Evolutionary conservation across 2,329 filamentous ascomycete genomes (phyloP).

Genomic region (Hypoxylon sp.): DNA sequence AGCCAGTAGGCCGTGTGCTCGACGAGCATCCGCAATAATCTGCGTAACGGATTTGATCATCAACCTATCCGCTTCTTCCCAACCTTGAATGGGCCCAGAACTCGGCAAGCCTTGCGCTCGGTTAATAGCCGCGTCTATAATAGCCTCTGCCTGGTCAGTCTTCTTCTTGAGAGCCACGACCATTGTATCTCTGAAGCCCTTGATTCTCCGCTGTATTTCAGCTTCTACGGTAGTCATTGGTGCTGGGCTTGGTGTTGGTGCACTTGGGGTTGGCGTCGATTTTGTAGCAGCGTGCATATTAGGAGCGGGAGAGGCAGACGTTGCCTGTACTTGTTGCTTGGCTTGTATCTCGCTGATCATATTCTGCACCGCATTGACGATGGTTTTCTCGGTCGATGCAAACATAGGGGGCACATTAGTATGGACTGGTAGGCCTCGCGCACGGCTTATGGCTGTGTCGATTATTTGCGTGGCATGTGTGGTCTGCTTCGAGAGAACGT

Average conservation of each 20-base stretch:
- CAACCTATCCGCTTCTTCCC: constrained; percentile 49
- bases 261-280: constrained; percentile 44
- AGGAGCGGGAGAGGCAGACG: constrained; percentile 46
- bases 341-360: constrained; percentile 49
- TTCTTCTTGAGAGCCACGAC: constrained; percentile 47
- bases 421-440: constrained; percentile 46
- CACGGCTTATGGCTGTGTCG: constrained; percentile 48
- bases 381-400: constrained; percentile 46
- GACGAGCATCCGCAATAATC: constrained; percentile 49
- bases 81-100: constrained; percentile 44
- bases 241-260: constrained; percentile 45
- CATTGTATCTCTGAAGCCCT: constrained; percentile 49
- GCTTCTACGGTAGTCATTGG: constrained; percentile 43
- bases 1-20: constrained; percentile 39
- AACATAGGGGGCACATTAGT: constrained; percentile 46
- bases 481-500: constrained; percentile 46
- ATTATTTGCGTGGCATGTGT: constrained; percentile 48
- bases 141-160: constrained; percentile 49
- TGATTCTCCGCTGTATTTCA: constrained; percentile 49
- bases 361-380: constrained; percentile 47
- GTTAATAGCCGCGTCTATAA: constrained; percentile 51
- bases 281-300: constrained; percentile 34
- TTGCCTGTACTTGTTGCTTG: constrained; percentile 41
- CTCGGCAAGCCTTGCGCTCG: constrained; percentile 50
- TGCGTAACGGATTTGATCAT: constrained; percentile 50